Evolutionary conservation across 2,329 filamentous ascomycete genomes (phyloP), one percentile per base, ranked within the genome.

Genomic region (Ophiostoma ulmi): DNA sequence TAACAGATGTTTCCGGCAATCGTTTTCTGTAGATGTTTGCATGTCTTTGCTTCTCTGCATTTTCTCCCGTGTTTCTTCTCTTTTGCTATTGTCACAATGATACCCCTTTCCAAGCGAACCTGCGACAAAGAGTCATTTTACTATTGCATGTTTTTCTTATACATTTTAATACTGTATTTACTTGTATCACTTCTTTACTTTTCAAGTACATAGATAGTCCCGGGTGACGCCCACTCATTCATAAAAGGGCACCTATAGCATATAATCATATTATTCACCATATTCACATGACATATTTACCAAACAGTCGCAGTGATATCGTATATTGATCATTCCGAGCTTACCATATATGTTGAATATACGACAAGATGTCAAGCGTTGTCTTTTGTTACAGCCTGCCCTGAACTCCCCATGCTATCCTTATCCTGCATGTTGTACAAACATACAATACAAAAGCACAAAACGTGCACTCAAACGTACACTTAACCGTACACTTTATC

Each of bases 41-140:
- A 39, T 11, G 58, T 20, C 26, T 36, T 20, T 48, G 5, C 35
- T 7, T 22, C 17, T 17, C 20, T 26, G 35, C 31, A 31, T 31
- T n/a, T 65, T 65, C 11, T 10, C 35, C 22, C 36, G 11, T 65
- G 17, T 64, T 39, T 39, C 20, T 65, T n/a, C 63, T 65, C 31
- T 39, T 63, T 35, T 38, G 63, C 63, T 17, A 14, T 38, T 35
- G 63, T 65, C 36, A 61, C 55, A 39, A 63, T 63, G 58, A 63
- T 63, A 63, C 58, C 58, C 58, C 55, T 61, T 61, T 55, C 52
- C 26, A 17, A 63, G 58, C 52, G 52, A 58, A 58, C 55, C 55
- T 63, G 58, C 58, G 58, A 58, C 52, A 58, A 58, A 63, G 52
- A 55, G 5, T 63, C 58, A 63, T 65, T 22, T 22, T 58, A 58